Evolutionary conservation across 495 filamentous ascomycete species (phyloP), one percentile per base, ranked within the genome.

Genomic region (Eremomyces bilateralis): DNA sequence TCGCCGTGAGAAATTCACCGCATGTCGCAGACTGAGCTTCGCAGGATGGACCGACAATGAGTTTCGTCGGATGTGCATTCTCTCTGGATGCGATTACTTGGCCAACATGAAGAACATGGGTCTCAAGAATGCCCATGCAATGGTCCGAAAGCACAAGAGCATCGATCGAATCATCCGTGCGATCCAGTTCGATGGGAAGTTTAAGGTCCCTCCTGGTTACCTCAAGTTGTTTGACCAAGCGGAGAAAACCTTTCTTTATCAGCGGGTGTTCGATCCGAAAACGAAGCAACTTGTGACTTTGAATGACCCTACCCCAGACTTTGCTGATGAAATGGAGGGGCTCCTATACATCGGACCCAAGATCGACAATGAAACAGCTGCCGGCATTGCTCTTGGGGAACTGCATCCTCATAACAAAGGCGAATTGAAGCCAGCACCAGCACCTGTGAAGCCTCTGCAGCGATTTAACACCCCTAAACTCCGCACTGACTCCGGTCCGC

Each of bases 81-180:
- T 99, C 15, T 92, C 82, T 51, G 90, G 90, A n/a, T 99, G 90
- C 53, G 90, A 99, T 51, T 99, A 99, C 53, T 64, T 95, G 33
- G 62, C 72, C 4, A 76, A 71, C 43, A 79, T 95, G 39, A 69
- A 65, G 27, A 76, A 72, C 31, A 69, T 99, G 64, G 90, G 90
- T 2, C 51, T 99, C 31, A 93, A 92, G 54, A 94, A 82, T 16
- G 90, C 90, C 1, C 76, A 99, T 47, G 68, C 82, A 21, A 64
- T 88, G 53, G 66, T 99, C 39, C 71, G 84, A 29, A 91, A 85
- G 48, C 68, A 93, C 59, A 85, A 81, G 48, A 80, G 62, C 3
- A 68, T 85, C 21, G 88, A 95, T 34, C 73, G 69, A 35, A 60
- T 88, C n/a, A 46, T 95, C 39, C 68, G 69, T 21, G 76, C 77